Percentiles rank a stretch among this genome's conserved stretches.
These are phyloP conservation scores for Pestalotiopsis sp. DNA, from an alignment of 2,329 filamentous ascomycete genomes.

Conservation along the genomic window DNA sequence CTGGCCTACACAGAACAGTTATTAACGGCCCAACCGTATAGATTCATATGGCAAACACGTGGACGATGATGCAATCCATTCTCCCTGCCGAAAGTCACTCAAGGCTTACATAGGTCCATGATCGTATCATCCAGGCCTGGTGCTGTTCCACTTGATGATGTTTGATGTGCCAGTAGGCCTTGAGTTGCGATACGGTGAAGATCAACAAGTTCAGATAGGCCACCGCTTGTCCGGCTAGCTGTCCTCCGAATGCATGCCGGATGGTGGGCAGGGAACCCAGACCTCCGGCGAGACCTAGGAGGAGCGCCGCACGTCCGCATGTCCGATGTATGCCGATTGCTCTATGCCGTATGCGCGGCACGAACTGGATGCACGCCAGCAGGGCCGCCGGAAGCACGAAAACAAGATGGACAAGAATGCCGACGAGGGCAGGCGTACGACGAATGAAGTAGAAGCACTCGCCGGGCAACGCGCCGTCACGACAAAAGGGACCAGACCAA, in stretches of 20 bases:
- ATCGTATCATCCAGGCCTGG: background rate
- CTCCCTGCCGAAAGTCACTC: no score
- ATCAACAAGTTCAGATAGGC: background rate
- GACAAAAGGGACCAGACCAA: no score
- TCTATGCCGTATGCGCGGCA: background rate
- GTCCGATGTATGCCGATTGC: background rate
- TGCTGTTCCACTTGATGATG: background rate
- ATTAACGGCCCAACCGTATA: background rate
- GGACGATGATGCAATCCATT: no score
- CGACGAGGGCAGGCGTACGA: background rate
- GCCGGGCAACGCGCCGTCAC: background rate
- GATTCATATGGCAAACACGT: background rate
- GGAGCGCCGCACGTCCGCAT: background rate
- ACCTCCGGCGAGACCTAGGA: background rate
- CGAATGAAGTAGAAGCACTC: slow-evolving; percentile 5
- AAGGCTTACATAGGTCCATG: background rate
- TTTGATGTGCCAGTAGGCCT: background rate
- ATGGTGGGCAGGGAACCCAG: background rate
- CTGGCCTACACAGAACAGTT: background rate
- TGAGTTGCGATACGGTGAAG: background rate
- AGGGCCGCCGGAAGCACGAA: background rate
- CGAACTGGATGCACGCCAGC: background rate
- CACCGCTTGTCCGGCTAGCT: background rate
- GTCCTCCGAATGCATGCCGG: background rate
- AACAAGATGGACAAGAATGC: background rate